A percentile compares a stretch with the other conserved stretches of the same genome.
These are phyloP conservation scores for Anthoceros angustus DNA, from an alignment of 225 moss, liverwort and hornwort species.

Conservation along the genomic window DNA sequence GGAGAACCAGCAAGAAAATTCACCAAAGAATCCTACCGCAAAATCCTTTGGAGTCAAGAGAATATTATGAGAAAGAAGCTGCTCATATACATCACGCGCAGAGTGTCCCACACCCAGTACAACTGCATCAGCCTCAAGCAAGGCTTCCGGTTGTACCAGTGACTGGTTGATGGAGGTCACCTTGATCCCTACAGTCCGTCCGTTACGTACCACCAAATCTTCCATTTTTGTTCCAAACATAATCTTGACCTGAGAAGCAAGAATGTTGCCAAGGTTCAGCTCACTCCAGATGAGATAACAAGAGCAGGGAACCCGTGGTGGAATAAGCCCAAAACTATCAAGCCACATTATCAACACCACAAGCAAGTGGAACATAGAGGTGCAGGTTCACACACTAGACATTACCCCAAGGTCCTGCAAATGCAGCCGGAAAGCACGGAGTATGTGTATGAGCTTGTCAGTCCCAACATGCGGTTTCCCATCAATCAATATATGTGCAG, in stretches of 20 bases:
- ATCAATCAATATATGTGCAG: conserved; percentile 63
- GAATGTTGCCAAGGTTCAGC: neutral
- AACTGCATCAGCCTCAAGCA: conserved; percentile 69
- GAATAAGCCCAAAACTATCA: neutral
- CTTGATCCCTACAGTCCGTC: conserved; percentile 56
- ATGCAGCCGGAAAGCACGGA: conserved; percentile 60
- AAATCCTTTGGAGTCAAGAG: conserved; percentile 73
- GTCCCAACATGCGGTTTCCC: conserved; percentile 97
- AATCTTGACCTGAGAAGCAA: conserved; percentile 45
- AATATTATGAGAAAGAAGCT: conserved; percentile 56
- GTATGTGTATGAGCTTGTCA: conserved; percentile 68
- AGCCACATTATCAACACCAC: neutral
- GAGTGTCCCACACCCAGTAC: conserved; percentile 93
- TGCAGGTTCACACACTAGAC: conserved; percentile 15
- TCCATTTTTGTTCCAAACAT: conserved; percentile 93
- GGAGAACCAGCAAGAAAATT: neutral
- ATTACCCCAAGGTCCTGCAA: conserved; percentile 64
- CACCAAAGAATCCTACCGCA: conserved; percentile 35
- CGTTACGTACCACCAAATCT: conserved; percentile 53
- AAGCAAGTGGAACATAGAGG: too few species aligned
- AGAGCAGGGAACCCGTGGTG: neutral
- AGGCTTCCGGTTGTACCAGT: conserved; percentile 10
- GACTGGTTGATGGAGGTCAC: conserved; percentile 30
- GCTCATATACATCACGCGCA: conserved; percentile 87
- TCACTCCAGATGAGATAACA: neutral